Evolutionary conservation across 2,329 filamentous ascomycete species (phyloP), one percentile per base, ranked within the genome.

Genomic region (Hortaea sp.): DNA sequence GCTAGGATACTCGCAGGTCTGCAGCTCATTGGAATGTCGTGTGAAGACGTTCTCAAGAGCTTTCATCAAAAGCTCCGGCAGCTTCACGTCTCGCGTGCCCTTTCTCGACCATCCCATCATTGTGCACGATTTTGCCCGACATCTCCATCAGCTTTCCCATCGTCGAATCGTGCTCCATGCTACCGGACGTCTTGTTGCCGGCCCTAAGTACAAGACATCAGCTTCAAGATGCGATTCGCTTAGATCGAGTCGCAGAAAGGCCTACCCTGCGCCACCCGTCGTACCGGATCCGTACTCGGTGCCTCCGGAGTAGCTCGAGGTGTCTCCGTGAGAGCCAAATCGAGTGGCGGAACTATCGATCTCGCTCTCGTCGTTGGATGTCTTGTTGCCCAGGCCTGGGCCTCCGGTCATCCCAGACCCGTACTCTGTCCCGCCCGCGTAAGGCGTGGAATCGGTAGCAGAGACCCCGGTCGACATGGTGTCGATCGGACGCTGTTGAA

Each of bases 111-210:
- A 79, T 47, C 39, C 63, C 65, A 11, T 71, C 66, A 53, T 68
- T 77, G 45, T 71, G 63, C 50, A 81, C 54, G 42, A 74, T 54
- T 9, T 63, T 60, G 6, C 77, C 76, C 5, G 71, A 73, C 68
- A 78, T 80, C 65, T 82, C 75, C 61, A 81, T 65, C 27, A 81
- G 47, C 64, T 77, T 79, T 41, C 77, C 77, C 20, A 77, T 44
- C 11, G 69, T 71, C 43, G 73, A 76, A 57, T 75, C 49, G 43
- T 44, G 35, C 37, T 39, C 39, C n/a, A 27, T 28, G 12, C 38
- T 48, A 35, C 13, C 4, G 7, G 27, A 29, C 2, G 28, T 42
- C 37, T 37, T 42, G 20, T 39, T 48, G 49, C 52, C 49, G 10
- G 37, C 32, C 32, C 32, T 35, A 35, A 9, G 32, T 9, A 9